Percentiles rank a stretch among this genome's conserved stretches.
These are phyloP conservation scores for Crithidia brevicula DNA, from an alignment of 208 protist genomes.

Conservation along the genomic window DNA sequence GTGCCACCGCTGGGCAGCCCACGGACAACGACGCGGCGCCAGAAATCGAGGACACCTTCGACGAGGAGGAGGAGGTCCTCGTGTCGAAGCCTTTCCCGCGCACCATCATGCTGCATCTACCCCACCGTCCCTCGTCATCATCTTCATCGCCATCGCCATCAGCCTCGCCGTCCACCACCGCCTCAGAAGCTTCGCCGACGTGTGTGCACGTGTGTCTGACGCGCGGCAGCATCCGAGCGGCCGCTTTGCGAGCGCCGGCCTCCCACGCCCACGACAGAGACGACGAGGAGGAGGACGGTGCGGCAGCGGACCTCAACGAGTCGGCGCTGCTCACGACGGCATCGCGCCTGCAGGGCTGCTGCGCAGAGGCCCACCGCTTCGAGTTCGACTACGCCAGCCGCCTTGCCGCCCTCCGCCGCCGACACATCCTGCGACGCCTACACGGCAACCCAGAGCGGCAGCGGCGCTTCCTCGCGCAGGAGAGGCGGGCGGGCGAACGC, in stretches of 20 bases:
- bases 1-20: not conserved
- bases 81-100: conserved; percentile 26
- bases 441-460: conserved; percentile 18
- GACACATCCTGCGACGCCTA: conserved; percentile 38
- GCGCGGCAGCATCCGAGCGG: conserved; percentile 21
- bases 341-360: conserved; percentile 17
- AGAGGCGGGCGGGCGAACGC: conserved; percentile 6
- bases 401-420: conserved; percentile 20
- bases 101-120: conserved; percentile 9
- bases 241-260: not conserved
- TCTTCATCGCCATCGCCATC: too few relatives aligned
- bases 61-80: conserved; percentile 35
- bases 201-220: conserved; percentile 32
- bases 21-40: not conserved
- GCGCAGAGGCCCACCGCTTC: conserved; percentile 21
- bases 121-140: too few relatives aligned
- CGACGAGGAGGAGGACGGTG: conserved; percentile 15
- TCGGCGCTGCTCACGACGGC: not conserved
- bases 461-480: conserved; percentile 22
- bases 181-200: not conserved
- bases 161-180: not conserved
- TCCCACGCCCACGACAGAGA: not conserved
- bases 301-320: not conserved
- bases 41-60: conserved; percentile 32
- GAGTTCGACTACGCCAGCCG: conserved; percentile 30